These are phyloP conservation scores for Linnemannia hyalina DNA, from an alignment of 192 early-diverging fungal species.

Conservation along the genomic window DNA sequence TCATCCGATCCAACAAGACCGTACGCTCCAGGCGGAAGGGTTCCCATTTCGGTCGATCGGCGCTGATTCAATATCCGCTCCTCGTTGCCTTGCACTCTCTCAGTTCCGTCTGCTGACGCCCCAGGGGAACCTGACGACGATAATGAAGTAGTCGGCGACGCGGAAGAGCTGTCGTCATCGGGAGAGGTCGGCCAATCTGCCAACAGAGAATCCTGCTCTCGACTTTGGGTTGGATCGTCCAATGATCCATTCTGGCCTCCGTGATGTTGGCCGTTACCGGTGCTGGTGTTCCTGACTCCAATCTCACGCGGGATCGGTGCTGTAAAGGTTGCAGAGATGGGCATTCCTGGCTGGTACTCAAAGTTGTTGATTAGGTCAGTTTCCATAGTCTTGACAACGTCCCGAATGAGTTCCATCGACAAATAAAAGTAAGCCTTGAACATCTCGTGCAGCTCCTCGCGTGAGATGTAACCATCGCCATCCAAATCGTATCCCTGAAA, in stretches of 20 bases:
- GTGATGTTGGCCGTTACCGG: background rate
- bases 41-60: background rate
- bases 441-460: slow-evolving; percentile 87
- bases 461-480: slow-evolving; percentile 85
- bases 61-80: background rate
- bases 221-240: background rate
- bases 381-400: slow-evolving; percentile 91
- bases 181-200: slow-evolving; percentile 42
- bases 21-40: slow-evolving; percentile 30
- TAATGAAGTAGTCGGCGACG: background rate
- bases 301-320: slow-evolving; percentile 78
- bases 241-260: background rate
- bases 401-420: slow-evolving; percentile 89
- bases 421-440: slow-evolving; percentile 95
- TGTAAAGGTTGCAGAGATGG: slow-evolving; percentile 91
- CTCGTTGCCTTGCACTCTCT: background rate
- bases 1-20: slow-evolving; percentile 30
- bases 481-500: slow-evolving; percentile 96
- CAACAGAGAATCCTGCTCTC: slow-evolving; percentile 32
- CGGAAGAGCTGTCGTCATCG: background rate
- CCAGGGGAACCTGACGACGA: background rate
- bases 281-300: slow-evolving; percentile 52
- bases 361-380: slow-evolving; percentile 89
- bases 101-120: background rate
- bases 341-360: slow-evolving; percentile 84